phyloP scores from a whole-genome alignment of 2,329 filamentous ascomycete genomes.

The Aspergillus japonicus region DNA sequence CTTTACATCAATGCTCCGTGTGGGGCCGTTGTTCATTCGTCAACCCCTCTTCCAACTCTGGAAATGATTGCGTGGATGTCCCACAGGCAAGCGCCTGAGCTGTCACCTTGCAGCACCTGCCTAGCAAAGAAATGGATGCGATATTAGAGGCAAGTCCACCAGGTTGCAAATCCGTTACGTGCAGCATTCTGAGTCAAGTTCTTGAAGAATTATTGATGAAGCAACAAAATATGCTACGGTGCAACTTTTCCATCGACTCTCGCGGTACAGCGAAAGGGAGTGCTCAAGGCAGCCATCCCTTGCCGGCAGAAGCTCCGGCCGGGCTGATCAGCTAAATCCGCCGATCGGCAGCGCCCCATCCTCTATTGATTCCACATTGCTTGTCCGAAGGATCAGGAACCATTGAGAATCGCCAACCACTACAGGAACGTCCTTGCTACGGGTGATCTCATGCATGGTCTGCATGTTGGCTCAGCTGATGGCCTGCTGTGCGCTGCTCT shows the following conservation, averaged over 20 bases:
- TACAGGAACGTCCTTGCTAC: not conserved
- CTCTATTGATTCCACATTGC: conserved; percentile 11
- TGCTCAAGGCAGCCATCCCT: not conserved
- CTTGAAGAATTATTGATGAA: not conserved
- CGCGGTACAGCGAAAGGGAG: not conserved
- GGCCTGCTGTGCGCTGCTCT: not conserved
- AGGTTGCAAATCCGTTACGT: too few relatives aligned
- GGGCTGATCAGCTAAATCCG: not conserved
- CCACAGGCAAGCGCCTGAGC: too few relatives aligned
- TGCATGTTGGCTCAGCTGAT: not conserved
- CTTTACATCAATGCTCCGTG: too few relatives aligned
- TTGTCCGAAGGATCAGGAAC: conserved; percentile 12
- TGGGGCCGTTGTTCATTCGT: too few relatives aligned
- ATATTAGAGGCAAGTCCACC: too few relatives aligned
- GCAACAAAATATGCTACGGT: not conserved
- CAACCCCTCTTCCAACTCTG: too few relatives aligned
- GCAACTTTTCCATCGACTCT: not conserved
- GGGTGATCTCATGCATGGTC: conserved; percentile 14
- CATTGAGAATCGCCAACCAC: conserved; percentile 6
- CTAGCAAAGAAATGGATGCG: too few relatives aligned
- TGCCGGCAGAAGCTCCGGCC: not conserved
- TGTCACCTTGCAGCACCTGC: too few relatives aligned
- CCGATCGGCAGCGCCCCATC: conserved; percentile 13
- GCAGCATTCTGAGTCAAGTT: too few relatives aligned
- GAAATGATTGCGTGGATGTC: too few relatives aligned